Evolutionary conservation across 2,329 filamentous ascomycete species (phyloP).

Genomic region (Phaeophleospora eucalypticola): DNA sequence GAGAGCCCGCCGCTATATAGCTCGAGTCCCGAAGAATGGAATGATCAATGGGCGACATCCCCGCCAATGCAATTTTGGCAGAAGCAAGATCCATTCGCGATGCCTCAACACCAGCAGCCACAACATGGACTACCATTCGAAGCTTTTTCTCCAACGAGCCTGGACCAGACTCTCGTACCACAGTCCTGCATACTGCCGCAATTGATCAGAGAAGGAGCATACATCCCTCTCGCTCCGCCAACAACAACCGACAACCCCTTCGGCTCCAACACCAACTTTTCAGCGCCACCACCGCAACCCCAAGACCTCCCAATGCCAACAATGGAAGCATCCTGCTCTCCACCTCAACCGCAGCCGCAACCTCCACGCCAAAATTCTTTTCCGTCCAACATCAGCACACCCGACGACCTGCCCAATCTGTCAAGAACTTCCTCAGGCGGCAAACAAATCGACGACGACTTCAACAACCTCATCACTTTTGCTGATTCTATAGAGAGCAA

Average conservation of each 20-base stretch:
- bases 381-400: not conserved
- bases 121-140: not conserved
- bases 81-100: not conserved
- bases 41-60: not conserved
- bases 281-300: no score
- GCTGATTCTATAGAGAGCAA: slow-evolving; percentile 5
- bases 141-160: not conserved
- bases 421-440: not conserved
- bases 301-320: not conserved
- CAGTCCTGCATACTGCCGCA: no score
- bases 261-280: not conserved
- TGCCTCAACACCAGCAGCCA: not conserved
- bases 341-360: not conserved
- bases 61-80: not conserved
- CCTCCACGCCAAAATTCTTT: not conserved
- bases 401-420: not conserved
- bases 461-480: slow-evolving; percentile 2
- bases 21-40: not conserved
- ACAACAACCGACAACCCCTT: not conserved
- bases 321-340: not conserved
- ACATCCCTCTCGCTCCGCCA: not conserved
- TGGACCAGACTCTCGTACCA: not conserved
- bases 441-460: slow-evolving; percentile 2
- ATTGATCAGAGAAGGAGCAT: no score
- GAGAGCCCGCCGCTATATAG: not conserved